A percentile compares a stretch with the other conserved stretches of the same genome.
Evolutionary conservation across 805 yeast genomes (phyloP).

Genomic region (Komagataella kurtzmanii): DNA sequence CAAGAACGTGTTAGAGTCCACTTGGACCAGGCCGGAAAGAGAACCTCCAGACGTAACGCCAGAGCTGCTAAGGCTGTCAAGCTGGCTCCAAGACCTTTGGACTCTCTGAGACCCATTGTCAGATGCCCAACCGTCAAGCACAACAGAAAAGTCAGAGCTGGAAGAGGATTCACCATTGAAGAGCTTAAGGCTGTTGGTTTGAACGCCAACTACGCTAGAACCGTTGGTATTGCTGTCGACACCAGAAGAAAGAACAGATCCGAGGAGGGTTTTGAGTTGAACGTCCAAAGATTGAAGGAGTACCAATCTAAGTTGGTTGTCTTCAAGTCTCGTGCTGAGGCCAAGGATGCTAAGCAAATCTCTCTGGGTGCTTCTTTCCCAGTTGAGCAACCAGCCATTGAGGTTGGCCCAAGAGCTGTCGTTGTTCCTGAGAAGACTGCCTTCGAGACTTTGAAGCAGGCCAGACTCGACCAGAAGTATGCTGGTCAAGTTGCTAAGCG

Average conservation of each 20-base stretch:
- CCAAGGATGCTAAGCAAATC: constrained; percentile 71
- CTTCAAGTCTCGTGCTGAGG: constrained; percentile 78
- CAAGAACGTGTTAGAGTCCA: constrained; percentile 99
- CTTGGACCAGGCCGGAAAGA: constrained; percentile 99
- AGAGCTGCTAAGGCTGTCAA: constrained; percentile 90
- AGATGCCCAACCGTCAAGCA: constrained; percentile 98
- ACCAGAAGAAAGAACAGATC: constrained; percentile 99
- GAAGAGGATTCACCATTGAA: constrained; percentile 97
- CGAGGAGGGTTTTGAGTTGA: constrained; percentile 85
- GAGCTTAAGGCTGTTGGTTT: constrained; percentile 98
- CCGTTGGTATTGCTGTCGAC: constrained; percentile 97
- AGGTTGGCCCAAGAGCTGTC: constrained; percentile 81
- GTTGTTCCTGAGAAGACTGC: constrained; percentile 60
- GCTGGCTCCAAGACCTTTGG: constrained; percentile 97
- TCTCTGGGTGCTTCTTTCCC: constrained; percentile 77
- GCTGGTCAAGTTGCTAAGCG: constrained; percentile 96
- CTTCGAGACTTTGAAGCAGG: constrained; percentile 89
- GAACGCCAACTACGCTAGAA: constrained; percentile 90
- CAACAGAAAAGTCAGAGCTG: constrained; percentile 99
- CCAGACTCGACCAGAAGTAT: constrained; percentile 89
- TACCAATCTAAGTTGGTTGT: constrained; percentile 92
- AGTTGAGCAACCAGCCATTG: constrained; percentile 65
- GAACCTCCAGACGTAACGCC: constrained; percentile 90
- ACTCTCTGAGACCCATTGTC: constrained; percentile 91
- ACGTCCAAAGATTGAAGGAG: constrained; percentile 93